Base-by-base conservation (phyloP, 805 yeast species). In the Metschnikowia shivogae region DNA sequence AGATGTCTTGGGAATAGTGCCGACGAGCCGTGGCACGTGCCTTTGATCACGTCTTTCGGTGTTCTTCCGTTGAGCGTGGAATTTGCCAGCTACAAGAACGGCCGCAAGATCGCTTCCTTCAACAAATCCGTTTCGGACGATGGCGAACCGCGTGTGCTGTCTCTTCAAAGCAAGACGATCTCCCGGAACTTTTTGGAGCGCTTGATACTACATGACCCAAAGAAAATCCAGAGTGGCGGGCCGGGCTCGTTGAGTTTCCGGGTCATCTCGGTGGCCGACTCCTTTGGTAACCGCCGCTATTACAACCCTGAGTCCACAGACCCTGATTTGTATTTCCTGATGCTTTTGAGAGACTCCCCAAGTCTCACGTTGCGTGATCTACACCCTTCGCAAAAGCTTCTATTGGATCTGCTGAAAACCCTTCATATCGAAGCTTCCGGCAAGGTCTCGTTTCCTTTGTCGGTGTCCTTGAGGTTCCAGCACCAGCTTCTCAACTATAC, bases 31-130 rank as follows among this genome's bases (percentile, higher is more conserved):
- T 50, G 73, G 39, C 53, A 55, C 13, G 57, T 70, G n/a, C 76
- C 76, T 0, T 59, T 70, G 19, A 72, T 92, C 28, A 68, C 74
- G 1, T 77, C 83, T 1, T 64, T 70, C 14, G 97, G 98, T 43
- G 86, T 89, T 1, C 83, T 92, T 1, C 98, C 99, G 1, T 45
- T 65, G 10, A 54, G 49, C 10, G 56, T 64, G 8, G 58, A 60
- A 39, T 52, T 70, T 9, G 56, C 56, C 5, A 47, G 64, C 2
- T 57, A 47, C 17, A 42, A 64, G 13, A 59, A 64, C 44, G 73
- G 68, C 4, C 51, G 53, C 19, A 38, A 36, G 3, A 36, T 57
- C 29, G 53, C 54, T 26, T 47, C 54, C 1, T 59, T 67, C 47
- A 59, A 64, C 36, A 44, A 57, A 5, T 57, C 63, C 1, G 44